Conservation (phyloP, 2,329 filamentous ascomycete genomes). For the Pseudocercospora vitis region DNA sequence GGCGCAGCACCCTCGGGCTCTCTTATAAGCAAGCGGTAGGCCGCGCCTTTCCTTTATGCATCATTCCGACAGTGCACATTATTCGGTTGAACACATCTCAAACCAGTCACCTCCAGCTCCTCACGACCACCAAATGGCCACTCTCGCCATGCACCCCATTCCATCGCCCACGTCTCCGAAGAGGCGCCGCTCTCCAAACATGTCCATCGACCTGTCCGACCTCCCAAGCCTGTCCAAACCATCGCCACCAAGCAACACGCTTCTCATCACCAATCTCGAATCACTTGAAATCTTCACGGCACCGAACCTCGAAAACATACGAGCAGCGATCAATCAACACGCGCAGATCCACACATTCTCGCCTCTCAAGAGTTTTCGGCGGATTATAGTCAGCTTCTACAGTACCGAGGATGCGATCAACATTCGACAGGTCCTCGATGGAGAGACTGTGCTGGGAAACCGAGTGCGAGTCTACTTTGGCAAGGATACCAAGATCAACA, state of each 20-base stretch:
- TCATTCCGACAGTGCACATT: constrained; percentile 3
- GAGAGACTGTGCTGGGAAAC: constrained; percentile 70
- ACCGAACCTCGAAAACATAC: constrained; percentile 71
- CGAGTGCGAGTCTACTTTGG: constrained; percentile 66
- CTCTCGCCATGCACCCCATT: constrained; percentile 21
- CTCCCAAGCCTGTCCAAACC: constrained; percentile 69
- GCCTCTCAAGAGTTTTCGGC: constrained; percentile 77
- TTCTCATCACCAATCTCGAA: constrained; percentile 78
- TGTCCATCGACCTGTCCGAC: constrained; percentile 72
- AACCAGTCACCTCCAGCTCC: not conserved
- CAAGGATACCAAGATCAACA: constrained; percentile 49
- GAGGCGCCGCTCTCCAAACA: constrained; percentile 45
- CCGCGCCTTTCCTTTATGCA: constrained; percentile 5
- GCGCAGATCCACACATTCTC: constrained; percentile 75
- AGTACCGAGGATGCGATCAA: constrained; percentile 67
- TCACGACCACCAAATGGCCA: constrained; percentile 15
- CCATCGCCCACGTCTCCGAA: constrained; percentile 22
- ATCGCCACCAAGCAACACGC: constrained; percentile 77
- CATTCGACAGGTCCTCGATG: constrained; percentile 72
- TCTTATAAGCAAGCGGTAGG: constrained; percentile 9
- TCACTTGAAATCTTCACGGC: constrained; percentile 72
- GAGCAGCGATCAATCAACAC: constrained; percentile 67
- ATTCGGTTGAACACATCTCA: not conserved
- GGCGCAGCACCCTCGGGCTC: constrained; percentile 4
- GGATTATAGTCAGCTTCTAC: constrained; percentile 78